Evolutionary conservation across 129 eudicot species (phyloP).

Genomic region (Flaveria linearis): DNA sequence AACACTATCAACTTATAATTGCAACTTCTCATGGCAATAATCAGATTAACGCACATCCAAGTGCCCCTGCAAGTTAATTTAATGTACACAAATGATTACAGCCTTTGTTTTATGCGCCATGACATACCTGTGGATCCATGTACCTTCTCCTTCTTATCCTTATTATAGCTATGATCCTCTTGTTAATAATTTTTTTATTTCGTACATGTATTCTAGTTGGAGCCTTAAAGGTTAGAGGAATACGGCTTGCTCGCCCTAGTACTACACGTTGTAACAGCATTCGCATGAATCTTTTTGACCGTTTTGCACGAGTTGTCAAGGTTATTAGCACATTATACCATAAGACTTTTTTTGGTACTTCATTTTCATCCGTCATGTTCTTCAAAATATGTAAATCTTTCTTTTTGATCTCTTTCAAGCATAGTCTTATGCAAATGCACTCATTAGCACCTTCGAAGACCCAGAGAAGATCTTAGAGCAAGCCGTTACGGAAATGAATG

Average conservation of each 20-base stretch:
- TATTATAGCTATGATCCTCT: background rate
- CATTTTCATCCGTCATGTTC: background rate
- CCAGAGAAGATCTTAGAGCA: conserved; percentile 98
- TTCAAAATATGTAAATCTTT: conserved; percentile 14
- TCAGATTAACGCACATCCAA: background rate
- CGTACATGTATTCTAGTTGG: conserved; percentile 55
- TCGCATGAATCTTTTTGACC: conserved; percentile 86
- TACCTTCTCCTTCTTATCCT: background rate
- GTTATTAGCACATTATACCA: conserved; percentile 38
- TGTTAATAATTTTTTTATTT: background rate
- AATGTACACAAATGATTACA: background rate
- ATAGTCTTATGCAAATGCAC: conserved; percentile 94
- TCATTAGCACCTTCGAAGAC: conserved; percentile 86
- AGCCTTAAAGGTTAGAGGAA: conserved; percentile 51
- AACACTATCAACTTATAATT: background rate
- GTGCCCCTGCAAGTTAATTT: background rate
- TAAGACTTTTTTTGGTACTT: background rate
- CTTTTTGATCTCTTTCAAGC: conserved; percentile 16
- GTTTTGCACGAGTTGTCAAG: conserved; percentile 97
- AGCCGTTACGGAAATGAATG: conserved; percentile 88
- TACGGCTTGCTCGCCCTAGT: conserved; percentile 43
- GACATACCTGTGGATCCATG: background rate
- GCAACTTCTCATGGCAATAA: background rate
- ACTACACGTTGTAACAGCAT: conserved; percentile 48
- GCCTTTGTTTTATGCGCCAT: background rate